A percentile compares a stretch with the other conserved stretches of the same genome.
These are phyloP conservation scores for Phytopythium delawarense DNA, from an alignment of 352 stramenopile genomes.

Conservation along the genomic window DNA sequence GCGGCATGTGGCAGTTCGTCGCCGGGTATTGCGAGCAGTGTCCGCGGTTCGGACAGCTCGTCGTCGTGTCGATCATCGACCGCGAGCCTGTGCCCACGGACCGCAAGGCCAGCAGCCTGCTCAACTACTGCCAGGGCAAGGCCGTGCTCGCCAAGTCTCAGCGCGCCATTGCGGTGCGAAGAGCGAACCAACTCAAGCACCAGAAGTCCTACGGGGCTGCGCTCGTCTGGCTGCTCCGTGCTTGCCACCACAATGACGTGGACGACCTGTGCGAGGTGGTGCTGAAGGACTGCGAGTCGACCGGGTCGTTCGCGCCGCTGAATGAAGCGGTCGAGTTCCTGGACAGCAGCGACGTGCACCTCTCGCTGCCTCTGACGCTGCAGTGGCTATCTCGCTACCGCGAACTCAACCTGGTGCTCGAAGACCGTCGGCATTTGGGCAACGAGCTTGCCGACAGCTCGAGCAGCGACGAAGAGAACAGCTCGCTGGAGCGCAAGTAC, in stretches of 20 bases:
- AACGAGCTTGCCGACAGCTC: neutral
- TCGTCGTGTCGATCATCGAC: conserved; percentile 34
- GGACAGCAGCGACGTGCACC: conserved; percentile 24
- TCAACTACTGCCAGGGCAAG: conserved; percentile 52
- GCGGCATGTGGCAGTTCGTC: conserved; percentile 63
- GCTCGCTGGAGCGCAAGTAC: conserved; percentile 33
- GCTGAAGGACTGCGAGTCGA: conserved; percentile 38
- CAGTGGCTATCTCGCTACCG: conserved; percentile 66
- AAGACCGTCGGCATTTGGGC: conserved; percentile 39
- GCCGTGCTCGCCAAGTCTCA: conserved; percentile 29
- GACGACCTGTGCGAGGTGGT: conserved; percentile 55
- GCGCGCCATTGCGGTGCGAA: conserved; percentile 28
- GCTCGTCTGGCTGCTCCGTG: conserved; percentile 65
- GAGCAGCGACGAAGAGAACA: conserved; percentile 18
- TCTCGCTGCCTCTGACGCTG: conserved; percentile 44
- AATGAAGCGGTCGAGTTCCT: conserved; percentile 73
- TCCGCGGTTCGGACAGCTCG: conserved; percentile 38
- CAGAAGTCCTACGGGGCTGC: conserved; percentile 36
- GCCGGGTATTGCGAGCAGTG: conserved; percentile 65
- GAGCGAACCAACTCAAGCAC: conserved; percentile 37
- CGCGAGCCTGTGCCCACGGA: conserved; percentile 50
- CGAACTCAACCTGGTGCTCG: conserved; percentile 60
- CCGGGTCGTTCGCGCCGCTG: conserved; percentile 36
- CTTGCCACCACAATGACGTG: conserved; percentile 48
- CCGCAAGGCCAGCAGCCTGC: conserved; percentile 52